Percentiles rank a stretch among this genome's conserved stretches.
phyloP scores from a whole-genome alignment of 2,329 filamentous ascomycete genomes.

The Lithohypha guttulata region DNA sequence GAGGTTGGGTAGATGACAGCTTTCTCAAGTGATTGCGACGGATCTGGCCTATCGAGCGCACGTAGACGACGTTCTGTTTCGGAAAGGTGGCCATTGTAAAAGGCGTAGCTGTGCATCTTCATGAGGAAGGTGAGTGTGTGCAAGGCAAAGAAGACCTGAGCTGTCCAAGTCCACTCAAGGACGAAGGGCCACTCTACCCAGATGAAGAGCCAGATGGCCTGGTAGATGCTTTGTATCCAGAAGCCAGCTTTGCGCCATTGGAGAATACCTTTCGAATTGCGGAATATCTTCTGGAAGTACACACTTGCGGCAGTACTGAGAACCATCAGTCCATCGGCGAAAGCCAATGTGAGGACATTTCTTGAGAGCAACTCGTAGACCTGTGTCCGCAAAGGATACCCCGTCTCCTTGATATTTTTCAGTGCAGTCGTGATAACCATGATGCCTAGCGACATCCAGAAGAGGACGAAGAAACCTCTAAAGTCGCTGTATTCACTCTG shows the following conservation, averaged over 20 bases:
- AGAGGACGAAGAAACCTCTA: slow-evolving; percentile 92
- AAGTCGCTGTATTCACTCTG: slow-evolving; percentile 88
- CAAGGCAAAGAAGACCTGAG: slow-evolving; percentile 86
- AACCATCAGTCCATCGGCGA: slow-evolving; percentile 81
- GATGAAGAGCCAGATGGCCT: slow-evolving; percentile 64
- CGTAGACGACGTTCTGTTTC: slow-evolving; percentile 73
- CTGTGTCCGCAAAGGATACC: slow-evolving; percentile 69
- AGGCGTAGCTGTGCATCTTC: slow-evolving; percentile 98
- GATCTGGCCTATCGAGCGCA: slow-evolving; percentile 67
- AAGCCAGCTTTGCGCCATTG: slow-evolving; percentile 72
- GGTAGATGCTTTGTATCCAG: slow-evolving; percentile 70
- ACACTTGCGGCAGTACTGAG: slow-evolving; percentile 59
- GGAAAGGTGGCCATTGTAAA: slow-evolving; percentile 92
- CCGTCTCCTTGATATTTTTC: slow-evolving; percentile 87
- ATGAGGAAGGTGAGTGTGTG: slow-evolving; percentile 88
- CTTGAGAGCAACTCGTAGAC: slow-evolving; percentile 83
- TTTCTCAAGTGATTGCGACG: slow-evolving; percentile 51
- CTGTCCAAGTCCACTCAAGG: slow-evolving; percentile 89
- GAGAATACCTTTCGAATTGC: slow-evolving; percentile 45
- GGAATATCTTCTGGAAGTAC: slow-evolving; percentile 60
- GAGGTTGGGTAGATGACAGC: slow-evolving; percentile 65
- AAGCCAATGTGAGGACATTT: slow-evolving; percentile 75
- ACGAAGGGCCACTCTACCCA: slow-evolving; percentile 82
- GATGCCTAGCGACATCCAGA: slow-evolving; percentile 93
- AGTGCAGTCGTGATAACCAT: slow-evolving; percentile 94